These are phyloP conservation scores for Pulicaria dysenterica DNA, from an alignment of 129 eudicot genomes.

Conservation along the genomic window DNA sequence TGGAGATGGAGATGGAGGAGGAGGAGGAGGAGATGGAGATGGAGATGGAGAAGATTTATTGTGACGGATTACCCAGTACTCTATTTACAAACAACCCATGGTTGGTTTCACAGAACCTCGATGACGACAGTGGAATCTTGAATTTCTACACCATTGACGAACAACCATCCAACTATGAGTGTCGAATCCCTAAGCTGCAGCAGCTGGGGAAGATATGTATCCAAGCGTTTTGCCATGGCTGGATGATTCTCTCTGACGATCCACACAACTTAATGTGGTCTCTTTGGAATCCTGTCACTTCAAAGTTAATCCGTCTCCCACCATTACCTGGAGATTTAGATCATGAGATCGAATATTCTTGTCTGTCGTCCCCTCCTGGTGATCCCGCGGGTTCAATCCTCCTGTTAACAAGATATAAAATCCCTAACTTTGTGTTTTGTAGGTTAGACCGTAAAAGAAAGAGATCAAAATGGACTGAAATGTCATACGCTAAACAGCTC, in stretches of 20 bases:
- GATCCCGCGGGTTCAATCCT: neutral
- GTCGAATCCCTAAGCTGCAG: conserved; percentile 1
- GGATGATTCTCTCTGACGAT: conserved; percentile 16
- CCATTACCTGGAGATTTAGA: neutral
- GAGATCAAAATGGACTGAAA: conserved; percentile 18
- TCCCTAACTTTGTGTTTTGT: conserved; percentile 13
- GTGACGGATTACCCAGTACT: neutral
- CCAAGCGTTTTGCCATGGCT: neutral
- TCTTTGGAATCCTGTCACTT: conserved; percentile 10
- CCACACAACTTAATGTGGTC: neutral
- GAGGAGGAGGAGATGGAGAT: too few species aligned
- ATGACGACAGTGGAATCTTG: neutral
- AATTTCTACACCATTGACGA: neutral
- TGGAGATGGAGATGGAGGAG: neutral
- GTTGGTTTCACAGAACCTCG: neutral
- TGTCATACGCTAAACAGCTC: conserved; percentile 17
- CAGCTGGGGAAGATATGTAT: neutral
- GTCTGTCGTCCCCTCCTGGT: neutral
- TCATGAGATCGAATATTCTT: neutral
- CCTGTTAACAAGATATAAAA: neutral
- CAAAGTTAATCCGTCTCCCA: conserved; percentile 5
- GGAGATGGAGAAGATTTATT: neutral
- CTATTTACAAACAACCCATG: conserved; percentile 3
- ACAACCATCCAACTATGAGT: conserved; percentile 1
- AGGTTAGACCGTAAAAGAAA: conserved; percentile 3